Base-by-base conservation (phyloP, 2,329 filamentous ascomycete species). In the Thelonectria discophora region DNA sequence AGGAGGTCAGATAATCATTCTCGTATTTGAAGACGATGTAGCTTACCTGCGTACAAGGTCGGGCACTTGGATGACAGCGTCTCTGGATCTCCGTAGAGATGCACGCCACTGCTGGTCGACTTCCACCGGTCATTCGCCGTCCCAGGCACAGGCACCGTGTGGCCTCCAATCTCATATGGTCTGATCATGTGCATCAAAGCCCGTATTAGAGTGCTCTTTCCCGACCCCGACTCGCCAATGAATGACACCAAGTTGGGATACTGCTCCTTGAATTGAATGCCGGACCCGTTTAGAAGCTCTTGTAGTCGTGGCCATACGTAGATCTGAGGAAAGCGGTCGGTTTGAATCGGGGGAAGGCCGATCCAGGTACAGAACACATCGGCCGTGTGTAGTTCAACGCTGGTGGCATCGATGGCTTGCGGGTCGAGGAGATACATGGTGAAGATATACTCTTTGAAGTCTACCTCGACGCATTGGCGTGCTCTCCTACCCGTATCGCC, bases 121-220 rank as follows among this genome's bases (percentile, higher is more conserved):
- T 37, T 32, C n/a, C 50, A 65, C 1, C 42, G 27, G 39, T 60
- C 39, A 0, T 37, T 55, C 3, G 51, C 54, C 9, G 46, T 21
- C 5, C 62, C 62, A 13, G 64, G 58, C 4, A 64, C 46, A 0
- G 64, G 63, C 1, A 63, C 56, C 8, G 18, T 45, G 11, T 57
- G 52, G 2, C 24, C 18, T 2, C 40, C 11, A 45, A 58, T 55
- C 12, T 57, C 48, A 3, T 12, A 9, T 21, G 49, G 15, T 1
- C 24, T 47, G 2, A 45, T 32, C 9, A 64, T 27, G 11, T 63
- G 60, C 55, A 66, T 65, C 55, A 65, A 56, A 0, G 48, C 51
- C 3, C 58, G 55, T n/a, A 65, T 65, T 12, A 65, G 7, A 1
- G 62, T 65, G 37, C 64, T 65, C 9, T 65, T 65, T 0, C 62